Evolutionary conservation across 169 alveolate species (phyloP).

Genomic region (Amoebophrya sp.): DNA sequence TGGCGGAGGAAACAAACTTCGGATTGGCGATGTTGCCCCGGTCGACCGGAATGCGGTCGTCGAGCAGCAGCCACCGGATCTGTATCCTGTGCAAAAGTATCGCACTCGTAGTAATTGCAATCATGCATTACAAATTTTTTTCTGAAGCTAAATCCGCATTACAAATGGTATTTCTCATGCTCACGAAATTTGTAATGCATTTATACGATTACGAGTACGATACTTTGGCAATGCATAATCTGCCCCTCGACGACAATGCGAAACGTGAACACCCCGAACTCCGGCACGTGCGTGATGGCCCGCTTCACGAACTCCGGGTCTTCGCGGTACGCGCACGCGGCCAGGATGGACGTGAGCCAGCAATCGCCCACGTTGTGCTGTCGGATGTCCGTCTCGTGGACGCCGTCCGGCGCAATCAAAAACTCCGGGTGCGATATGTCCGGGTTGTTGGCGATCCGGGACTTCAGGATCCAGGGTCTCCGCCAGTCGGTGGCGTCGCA

Average conservation of each 20-base stretch:
- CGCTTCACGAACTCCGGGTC: not conserved
- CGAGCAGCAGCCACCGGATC: not conserved
- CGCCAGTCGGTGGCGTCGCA: not conserved
- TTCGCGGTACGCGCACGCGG: not conserved
- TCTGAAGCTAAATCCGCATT: too few species aligned
- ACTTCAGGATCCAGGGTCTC: not conserved
- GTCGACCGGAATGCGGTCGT: not conserved
- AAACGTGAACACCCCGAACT: not conserved
- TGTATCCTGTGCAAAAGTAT: too few species aligned
- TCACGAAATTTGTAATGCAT: too few species aligned
- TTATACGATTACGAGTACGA: too few species aligned
- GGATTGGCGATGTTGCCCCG: not conserved
- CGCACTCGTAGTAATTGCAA: too few species aligned
- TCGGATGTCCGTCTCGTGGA: slow-evolving; percentile 10
- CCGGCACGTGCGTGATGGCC: not conserved
- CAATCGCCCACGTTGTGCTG: slow-evolving; percentile 14
- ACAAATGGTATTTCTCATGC: too few species aligned
- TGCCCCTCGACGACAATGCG: not conserved
- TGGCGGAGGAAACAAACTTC: not conserved
- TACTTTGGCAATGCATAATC: too few species aligned
- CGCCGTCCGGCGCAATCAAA: slow-evolving; percentile 15
- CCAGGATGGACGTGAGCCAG: not conserved
- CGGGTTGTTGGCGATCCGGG: not conserved
- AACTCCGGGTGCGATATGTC: not conserved
- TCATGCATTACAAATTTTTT: too few species aligned